phyloP scores from a whole-genome alignment of 208 protist species.

The Leishmania tropica region DNA sequence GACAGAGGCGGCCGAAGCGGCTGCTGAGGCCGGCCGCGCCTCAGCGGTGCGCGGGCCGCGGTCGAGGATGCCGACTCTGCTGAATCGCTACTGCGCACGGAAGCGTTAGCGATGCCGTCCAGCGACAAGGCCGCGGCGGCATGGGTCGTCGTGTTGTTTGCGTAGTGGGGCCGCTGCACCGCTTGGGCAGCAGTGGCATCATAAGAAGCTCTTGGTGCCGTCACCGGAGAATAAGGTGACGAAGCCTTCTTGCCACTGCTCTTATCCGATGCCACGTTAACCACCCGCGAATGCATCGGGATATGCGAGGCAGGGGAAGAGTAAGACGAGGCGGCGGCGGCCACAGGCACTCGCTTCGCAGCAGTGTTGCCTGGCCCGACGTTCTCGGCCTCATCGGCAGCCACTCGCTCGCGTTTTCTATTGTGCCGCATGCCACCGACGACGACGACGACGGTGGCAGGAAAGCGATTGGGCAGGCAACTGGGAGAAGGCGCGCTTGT shows the following conservation, averaged over 20 bases:
- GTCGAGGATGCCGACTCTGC: slow-evolving; percentile 1
- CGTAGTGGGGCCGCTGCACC: not conserved
- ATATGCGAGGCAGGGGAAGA: not conserved
- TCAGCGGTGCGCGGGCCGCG: not conserved
- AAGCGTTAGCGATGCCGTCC: not conserved
- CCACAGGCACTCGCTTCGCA: not conserved
- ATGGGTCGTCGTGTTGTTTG: not conserved
- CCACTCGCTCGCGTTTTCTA: slow-evolving; percentile 9
- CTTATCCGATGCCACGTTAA: not conserved
- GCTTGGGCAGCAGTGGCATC: not conserved
- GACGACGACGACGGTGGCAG: not conserved
- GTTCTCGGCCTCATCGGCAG: slow-evolving; percentile 1
- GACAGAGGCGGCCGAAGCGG: slow-evolving; percentile 1
- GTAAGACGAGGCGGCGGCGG: not conserved
- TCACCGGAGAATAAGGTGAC: not conserved
- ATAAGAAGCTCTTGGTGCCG: not conserved
- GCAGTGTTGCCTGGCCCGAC: not conserved
- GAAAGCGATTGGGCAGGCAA: not conserved
- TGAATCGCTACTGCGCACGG: not conserved
- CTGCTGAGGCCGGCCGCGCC: not conserved
- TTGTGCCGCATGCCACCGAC: not conserved
- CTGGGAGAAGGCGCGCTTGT: not conserved
- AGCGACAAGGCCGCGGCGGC: not conserved
- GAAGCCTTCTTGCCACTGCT: not conserved
- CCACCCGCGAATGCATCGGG: not conserved